Evolutionary conservation across 2,329 filamentous ascomycete species (phyloP).

Genomic region (Ciborinia camelliae): DNA sequence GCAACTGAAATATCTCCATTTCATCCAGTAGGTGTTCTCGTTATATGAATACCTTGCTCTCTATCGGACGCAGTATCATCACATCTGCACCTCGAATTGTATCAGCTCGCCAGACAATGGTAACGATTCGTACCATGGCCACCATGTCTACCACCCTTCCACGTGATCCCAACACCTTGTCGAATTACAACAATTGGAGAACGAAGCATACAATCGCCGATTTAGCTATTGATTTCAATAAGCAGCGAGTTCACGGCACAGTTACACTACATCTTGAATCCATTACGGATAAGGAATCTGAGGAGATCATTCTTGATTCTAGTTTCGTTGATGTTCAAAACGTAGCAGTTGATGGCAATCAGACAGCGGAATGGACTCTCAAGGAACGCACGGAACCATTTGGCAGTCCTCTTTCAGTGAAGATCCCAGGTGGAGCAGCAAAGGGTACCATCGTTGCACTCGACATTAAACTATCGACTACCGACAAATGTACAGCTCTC

Average conservation of each 20-base stretch:
- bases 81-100: slow-evolving; percentile 24
- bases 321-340: slow-evolving; percentile 71
- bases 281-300: slow-evolving; percentile 67
- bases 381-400: slow-evolving; percentile 69
- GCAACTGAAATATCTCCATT: neutral
- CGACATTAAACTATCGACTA: slow-evolving; percentile 73
- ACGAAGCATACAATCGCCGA: slow-evolving; percentile 80
- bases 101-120: slow-evolving; percentile 17
- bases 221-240: slow-evolving; percentile 79
- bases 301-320: slow-evolving; percentile 84
- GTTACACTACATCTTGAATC: slow-evolving; percentile 76
- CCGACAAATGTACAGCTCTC: slow-evolving; percentile 81
- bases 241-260: slow-evolving; percentile 71
- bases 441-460: slow-evolving; percentile 53
- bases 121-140: slow-evolving; percentile 28
- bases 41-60: slow-evolving; percentile 21
- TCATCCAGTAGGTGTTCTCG: neutral
- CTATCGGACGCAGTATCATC: slow-evolving; percentile 24
- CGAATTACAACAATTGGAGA: slow-evolving; percentile 86
- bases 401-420: slow-evolving; percentile 66
- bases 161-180: slow-evolving; percentile 84
- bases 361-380: slow-evolving; percentile 60
- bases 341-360: slow-evolving; percentile 65
- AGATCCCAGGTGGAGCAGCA: slow-evolving; percentile 52
- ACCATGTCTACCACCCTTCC: slow-evolving; percentile 24